Evolutionary conservation across 768 basidiomycete genomes (phyloP), one percentile per base, ranked within the genome.

Genomic region (Leccinellum luteum): DNA sequence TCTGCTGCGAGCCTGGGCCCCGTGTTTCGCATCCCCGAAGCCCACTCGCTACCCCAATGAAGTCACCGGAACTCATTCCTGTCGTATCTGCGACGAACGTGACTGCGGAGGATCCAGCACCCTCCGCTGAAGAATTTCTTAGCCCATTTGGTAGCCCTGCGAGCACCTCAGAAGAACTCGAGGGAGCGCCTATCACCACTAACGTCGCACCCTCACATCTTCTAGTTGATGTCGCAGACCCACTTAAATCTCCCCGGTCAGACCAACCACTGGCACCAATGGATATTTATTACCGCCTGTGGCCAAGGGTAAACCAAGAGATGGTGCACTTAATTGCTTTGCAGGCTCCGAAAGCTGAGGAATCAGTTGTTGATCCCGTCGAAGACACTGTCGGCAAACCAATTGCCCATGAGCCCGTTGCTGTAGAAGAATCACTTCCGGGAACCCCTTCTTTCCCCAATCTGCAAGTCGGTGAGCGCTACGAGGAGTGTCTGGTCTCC

Each of bases 251-350:
- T 10, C 59, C 64, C 12, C 51, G 19, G 19, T 27, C 60, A 59
- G 19, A 48, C 48, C 35, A 51, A 34, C 27, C 61, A 15, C n/a
- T n/a, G n/a, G n/a, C n/a, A n/a, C 25, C 51, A 32, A 41, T 59
- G 53, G 68, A 72, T 52, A 52, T 64, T 49, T 54, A 67, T 52
- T 52, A 62, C 57, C 60, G 70, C 51, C 57, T 71, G 53, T 76
- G 75, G 75, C 74, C 73, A 7, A 73, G 64, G 56, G 69, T 72
- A 21, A 70, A 69, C 27, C 73, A 75, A 56, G 76, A 78, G 60
- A 70, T 76, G 60, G 65, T 65, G 51, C 72, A 75, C 52, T 52
- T 76, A 32, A 64, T 69, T 55, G 61, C 62, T 3, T 45, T 48
- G 30, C 62, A 63, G 45, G 56, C 23, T 31, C 14, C 19, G 43